Base-by-base conservation (phyloP, 257 asterid genomes). In the Solanum appendiculatum region DNA sequence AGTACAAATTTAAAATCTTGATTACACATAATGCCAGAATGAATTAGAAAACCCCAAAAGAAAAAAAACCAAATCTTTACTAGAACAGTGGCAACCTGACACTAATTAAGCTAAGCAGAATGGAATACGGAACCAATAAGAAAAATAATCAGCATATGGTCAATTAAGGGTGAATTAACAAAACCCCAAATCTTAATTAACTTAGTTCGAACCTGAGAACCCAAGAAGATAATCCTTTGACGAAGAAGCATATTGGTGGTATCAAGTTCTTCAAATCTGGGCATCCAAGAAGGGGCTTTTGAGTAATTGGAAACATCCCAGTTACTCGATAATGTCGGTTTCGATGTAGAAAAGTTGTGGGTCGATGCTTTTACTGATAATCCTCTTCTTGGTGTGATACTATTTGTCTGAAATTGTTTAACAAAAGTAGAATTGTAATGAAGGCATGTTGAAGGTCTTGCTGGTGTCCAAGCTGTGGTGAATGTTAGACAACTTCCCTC, bases 171-270 rank as follows among this genome's bases (percentile, higher is more conserved):
- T 16, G 84, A 80, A 78, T 46, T 80, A 21, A 68, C 37, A 42
- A 68, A 44, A 34, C 34, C 73, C 82, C 54, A 80, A 46, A 87
- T 82, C 36, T 72, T 27, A 29, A 87, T 48, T 40, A 34, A 66
- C 37, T 70, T 25, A 39, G 7, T 8, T 16, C 39, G 14, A 86
- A 97, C 98, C 98, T 95, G 97, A 77, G 92, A n/a, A 85, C 98
- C 99, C 93, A 97, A 88, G 92, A 95, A 97, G 92, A 97, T 88
- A 89, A 95, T 97, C 87, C 99, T 90, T 91, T 97, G 99, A 86
- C 98, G 96, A 89, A 96, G 99, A 90, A 97, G 99, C 99, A 95
- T 97, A 91, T 93, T 96, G 87, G 98, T 97, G 85, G 99, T 94
- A 78, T 96, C 98, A 40, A 97, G 98, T 89, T 97, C 99, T 88